Conservation (phyloP, 1,284 basidiomycete species). For the Anthracocystis walkeri region DNA sequence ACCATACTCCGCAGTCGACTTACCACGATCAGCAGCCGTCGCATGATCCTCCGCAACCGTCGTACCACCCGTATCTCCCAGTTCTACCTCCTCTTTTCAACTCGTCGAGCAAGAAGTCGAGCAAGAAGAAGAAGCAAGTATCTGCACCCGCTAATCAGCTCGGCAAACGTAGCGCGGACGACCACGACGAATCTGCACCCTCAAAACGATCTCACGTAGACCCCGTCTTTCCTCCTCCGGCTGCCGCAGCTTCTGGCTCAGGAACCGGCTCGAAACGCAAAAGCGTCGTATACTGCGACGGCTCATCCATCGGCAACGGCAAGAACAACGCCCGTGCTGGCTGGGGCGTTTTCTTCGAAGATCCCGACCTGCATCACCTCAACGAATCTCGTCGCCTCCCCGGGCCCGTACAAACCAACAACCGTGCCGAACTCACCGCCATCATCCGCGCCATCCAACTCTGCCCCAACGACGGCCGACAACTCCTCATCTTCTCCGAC, state of each 20-base stretch:
- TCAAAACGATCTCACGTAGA: not conserved
- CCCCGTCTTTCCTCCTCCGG: conserved; percentile 4
- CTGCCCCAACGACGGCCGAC: conserved; percentile 72
- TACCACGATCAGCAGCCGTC: not conserved
- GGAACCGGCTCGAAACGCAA: not conserved
- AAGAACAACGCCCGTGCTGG: conserved; percentile 52
- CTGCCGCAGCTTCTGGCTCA: not conserved
- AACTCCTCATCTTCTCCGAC: conserved; percentile 79
- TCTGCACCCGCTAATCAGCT: not conserved
- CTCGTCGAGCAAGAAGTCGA: not conserved
- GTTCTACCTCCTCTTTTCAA: not conserved
- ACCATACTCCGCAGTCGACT: no score
- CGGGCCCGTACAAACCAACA: conserved; percentile 83
- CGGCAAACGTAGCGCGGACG: not conserved
- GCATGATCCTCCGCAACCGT: not conserved
- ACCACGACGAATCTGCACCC: not conserved
- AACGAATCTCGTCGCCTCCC: conserved; percentile 83
- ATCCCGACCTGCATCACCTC: conserved; percentile 70
- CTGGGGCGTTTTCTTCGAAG: conserved; percentile 63
- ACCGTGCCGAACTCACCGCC: conserved; percentile 85
- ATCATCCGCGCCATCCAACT: conserved; percentile 80
- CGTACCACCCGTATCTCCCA: conserved; percentile 7
- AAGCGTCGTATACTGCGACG: conserved; percentile 78
- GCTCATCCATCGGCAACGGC: conserved; percentile 84
- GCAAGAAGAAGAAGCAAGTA: not conserved